Evolutionary conservation across 768 basidiomycete species (phyloP), one percentile per base, ranked within the genome.

Genomic region (Lactarius psammicola): DNA sequence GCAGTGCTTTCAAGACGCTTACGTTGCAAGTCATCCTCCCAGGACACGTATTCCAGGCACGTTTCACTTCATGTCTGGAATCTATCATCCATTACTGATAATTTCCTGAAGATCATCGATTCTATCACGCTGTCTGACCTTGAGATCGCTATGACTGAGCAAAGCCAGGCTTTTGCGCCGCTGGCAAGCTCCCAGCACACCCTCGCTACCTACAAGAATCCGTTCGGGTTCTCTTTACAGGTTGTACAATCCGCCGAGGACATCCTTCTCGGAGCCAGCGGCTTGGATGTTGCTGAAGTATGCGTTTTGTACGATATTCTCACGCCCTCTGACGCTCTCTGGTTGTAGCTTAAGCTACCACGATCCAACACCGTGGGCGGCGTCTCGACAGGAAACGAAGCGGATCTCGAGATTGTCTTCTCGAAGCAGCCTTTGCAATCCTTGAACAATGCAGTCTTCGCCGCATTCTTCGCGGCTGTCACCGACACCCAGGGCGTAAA

Each of bases 141-240:
- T 42, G 78, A 77, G 31, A 73, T 90, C 40, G 80, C 76, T 8
- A 80, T 90, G 74, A 73, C 80, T 31, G 79, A 78, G 8, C 78
- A 79, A 44, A 78, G 79, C 59, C 78, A 90, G 72, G 79, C 84
- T 0, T 89, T 84, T 69, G 81, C 83, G 1, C 87, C 88, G 0
- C 76, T 81, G n/a, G 77, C 87, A 0, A 82, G 84, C 67, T 89
- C 87, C 4, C 75, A 81, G 46, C 74, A 78, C 59, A 85, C 85
- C 0, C 61, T 85, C 3, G 86, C 85, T 18, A 76, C 79, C 68
- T 88, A 87, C 74, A 84, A 82, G 74, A 91, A 90, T 74, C 89
- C 89, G 1, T 90, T 90, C 72, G 89, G 89, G 4, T 91, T 91
- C 76, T 83, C 85, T 13, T 73, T 90, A 60, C 87, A 89, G 70